phyloP scores from a whole-genome alignment of 1,139 yeast genomes.

The Yamadazyma epiphylla region DNA sequence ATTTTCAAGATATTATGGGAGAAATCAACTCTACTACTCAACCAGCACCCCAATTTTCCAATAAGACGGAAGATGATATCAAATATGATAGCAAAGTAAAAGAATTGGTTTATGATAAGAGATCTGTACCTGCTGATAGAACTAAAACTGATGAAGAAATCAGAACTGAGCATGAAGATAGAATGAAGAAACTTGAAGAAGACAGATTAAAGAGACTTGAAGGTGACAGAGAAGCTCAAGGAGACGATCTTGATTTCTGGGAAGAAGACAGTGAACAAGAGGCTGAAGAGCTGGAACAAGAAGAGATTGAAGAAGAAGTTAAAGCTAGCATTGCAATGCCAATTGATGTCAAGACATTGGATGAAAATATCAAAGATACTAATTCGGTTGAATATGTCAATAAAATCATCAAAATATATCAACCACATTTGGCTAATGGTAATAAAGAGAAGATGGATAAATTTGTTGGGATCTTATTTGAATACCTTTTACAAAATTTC shows the following conservation, averaged over 20 bases:
- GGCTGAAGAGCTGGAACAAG: constrained; percentile 24
- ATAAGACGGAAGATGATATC: constrained; percentile 44
- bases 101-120: constrained; percentile 75
- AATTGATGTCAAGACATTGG: constrained; percentile 44
- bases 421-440: constrained; percentile 77
- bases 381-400: constrained; percentile 44
- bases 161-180: constrained; percentile 62
- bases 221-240: constrained; percentile 61
- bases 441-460: constrained; percentile 71
- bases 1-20: constrained; percentile 72
- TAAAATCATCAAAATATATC: constrained; percentile 56
- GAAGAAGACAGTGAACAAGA: constrained; percentile 58
- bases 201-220: constrained; percentile 84
- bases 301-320: constrained; percentile 22
- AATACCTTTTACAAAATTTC: constrained; percentile 38
- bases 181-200: constrained; percentile 64
- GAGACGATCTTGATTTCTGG: constrained; percentile 67
- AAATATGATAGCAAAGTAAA: constrained; percentile 76
- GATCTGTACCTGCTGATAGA: constrained; percentile 95
- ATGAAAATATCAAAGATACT: constrained; percentile 18
- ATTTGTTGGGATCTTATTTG: constrained; percentile 63
- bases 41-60: constrained; percentile 18
- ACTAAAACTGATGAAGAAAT: constrained; percentile 91
- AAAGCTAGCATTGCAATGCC: constrained; percentile 45
- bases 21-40: constrained; percentile 34